Evolutionary conservation across 2,329 filamentous ascomycete species (phyloP).

Genomic region (Chrysoporthe austroafricana): DNA sequence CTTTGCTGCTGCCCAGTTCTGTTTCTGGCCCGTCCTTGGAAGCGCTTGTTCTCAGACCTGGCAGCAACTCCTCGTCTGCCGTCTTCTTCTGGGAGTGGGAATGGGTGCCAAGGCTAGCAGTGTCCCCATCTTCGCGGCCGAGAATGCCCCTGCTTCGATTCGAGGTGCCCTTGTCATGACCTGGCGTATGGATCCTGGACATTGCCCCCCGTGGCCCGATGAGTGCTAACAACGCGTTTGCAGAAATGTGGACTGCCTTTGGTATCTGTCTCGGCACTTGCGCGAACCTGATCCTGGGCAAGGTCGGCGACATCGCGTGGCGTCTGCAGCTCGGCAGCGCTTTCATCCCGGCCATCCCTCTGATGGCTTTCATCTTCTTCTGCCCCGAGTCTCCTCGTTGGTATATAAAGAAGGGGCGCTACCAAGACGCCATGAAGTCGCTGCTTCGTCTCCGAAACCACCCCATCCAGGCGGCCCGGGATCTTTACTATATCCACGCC

Average conservation of each 20-base stretch:
- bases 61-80: conserved; percentile 68
- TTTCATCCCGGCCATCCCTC: conserved; percentile 66
- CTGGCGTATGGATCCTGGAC: conserved; percentile 50
- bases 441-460: conserved; percentile 61
- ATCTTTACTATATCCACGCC: conserved; percentile 59
- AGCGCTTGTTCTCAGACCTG: conserved; percentile 67
- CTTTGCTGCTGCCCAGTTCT: conserved; percentile 47
- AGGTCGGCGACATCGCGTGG: conserved; percentile 64
- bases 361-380: conserved; percentile 60
- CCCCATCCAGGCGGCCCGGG: conserved; percentile 62
- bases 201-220: conserved; percentile 56
- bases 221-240: conserved; percentile 47
- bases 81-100: conserved; percentile 70
- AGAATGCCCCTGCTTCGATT: conserved; percentile 56
- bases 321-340: conserved; percentile 67
- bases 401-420: conserved; percentile 65
- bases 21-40: conserved; percentile 64
- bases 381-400: conserved; percentile 69
- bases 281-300: conserved; percentile 67
- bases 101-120: conserved; percentile 69
- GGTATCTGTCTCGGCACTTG: conserved; percentile 58
- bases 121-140: conserved; percentile 60
- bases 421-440: conserved; percentile 58
- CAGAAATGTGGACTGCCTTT: conserved; percentile 59
- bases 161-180: conserved; percentile 58